Evolutionary conservation across 139 green algal species (phyloP).

Genomic region (Chlamydomonas sphaeroides): DNA sequence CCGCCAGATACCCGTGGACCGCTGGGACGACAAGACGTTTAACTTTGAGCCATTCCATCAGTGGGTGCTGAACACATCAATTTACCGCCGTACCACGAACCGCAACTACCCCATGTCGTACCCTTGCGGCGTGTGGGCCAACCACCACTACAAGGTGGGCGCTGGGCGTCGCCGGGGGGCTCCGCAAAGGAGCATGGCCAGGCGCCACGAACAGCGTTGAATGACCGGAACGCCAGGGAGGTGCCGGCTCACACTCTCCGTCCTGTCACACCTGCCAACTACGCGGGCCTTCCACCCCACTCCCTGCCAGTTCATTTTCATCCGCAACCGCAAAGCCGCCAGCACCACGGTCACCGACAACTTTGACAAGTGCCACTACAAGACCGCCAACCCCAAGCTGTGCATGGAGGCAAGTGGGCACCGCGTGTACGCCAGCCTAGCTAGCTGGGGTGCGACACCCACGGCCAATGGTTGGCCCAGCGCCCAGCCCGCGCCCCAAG

Average conservation of each 20-base stretch:
- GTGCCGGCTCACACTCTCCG: too few relatives aligned
- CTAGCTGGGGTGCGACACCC: too few relatives aligned
- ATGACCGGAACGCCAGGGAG: too few relatives aligned
- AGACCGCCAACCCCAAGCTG: slow-evolving; percentile 9
- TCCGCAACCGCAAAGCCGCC: slow-evolving; percentile 37
- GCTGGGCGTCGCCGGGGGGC: too few relatives aligned
- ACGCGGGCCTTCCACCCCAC: too few relatives aligned
- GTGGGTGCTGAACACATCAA: slow-evolving; percentile 31
- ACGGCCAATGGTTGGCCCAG: too few relatives aligned
- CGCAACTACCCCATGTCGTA: slow-evolving; percentile 38
- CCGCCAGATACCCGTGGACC: slow-evolving; percentile 10
- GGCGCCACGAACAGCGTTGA: too few relatives aligned
- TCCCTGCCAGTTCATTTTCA: slow-evolving; percentile 44
- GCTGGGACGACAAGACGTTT: slow-evolving; percentile 28
- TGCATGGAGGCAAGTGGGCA: slow-evolving; percentile 33
- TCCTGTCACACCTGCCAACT: too few relatives aligned
- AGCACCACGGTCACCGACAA: slow-evolving; percentile 37
- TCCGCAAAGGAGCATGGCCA: too few relatives aligned
- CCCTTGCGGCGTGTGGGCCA: slow-evolving; percentile 38
- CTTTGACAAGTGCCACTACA: slow-evolving; percentile 44
- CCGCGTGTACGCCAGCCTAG: too few relatives aligned
- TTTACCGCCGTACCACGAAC: background rate
- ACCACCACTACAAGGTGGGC: slow-evolving; percentile 51
- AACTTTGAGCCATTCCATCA: slow-evolving; percentile 35
- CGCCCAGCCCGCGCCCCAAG: too few relatives aligned